Evolutionary conservation across 345 rosid species (phyloP), one percentile per base, ranked within the genome.

Genomic region (Heritiera littoralis): DNA sequence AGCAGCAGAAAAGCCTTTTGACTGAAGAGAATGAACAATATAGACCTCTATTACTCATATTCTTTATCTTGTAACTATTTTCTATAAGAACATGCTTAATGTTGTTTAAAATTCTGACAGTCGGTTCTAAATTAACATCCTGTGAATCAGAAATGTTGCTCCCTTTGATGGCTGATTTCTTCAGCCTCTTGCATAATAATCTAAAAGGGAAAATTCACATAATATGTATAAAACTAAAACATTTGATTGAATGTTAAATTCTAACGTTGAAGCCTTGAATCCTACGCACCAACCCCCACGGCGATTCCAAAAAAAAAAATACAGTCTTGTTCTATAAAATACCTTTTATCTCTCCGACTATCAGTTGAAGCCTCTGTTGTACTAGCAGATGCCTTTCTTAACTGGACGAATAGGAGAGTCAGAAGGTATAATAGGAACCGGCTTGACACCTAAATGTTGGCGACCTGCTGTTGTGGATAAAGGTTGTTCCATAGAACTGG

Each of bases 321-420:
- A 35, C 1, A 35, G 3, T 35, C 3, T 35, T 1, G 54, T 75
- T 51, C 43, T 15, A 52, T 30, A 67, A 46, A 49, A 58, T 89
- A 91, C 97, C 97, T 92, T 85, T 84, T 85, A 30, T 87, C 93
- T 85, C 82, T 89, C 14, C 83, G 87, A 49, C 79, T 78, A 63
- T 86, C 87, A 52, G 68, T 68, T 35, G 86, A 85, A 40, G 85
- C 46, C 60, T 90, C 94, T 9, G 83, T 48, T 67, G 84, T 76
- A 78, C 80, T 59, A 9, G 69, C 74, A 77, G 92, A 74, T 74
- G 94, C 81, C n/a, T 82, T 61, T 18, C 87, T 89, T 93, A 43
- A 90, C 84, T 79, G 92, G 80, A n/a, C n/a, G n/a, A 75, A 84
- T 83, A 35, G 93, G 83, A 87, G 87, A 12, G 86, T 79, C n/a